Evolutionary conservation across 2,329 filamentous ascomycete species (phyloP).

Genomic region (Fusarium phyllophilum): DNA sequence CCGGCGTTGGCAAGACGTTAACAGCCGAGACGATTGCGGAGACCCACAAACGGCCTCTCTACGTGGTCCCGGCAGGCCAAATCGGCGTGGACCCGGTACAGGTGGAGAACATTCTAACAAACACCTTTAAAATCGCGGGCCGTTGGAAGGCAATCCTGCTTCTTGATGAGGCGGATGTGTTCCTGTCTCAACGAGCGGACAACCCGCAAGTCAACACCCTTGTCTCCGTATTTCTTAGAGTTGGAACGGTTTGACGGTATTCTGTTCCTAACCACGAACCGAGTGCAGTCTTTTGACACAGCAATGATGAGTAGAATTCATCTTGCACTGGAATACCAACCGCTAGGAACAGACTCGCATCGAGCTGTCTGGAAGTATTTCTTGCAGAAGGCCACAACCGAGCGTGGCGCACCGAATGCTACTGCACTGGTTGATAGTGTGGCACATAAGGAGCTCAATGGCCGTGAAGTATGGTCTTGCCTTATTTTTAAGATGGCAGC

Average conservation of each 20-base stretch:
- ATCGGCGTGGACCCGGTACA: not conserved
- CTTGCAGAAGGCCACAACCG: not conserved
- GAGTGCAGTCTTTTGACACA: not conserved
- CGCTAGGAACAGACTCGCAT: not conserved
- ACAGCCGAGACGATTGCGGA: not conserved
- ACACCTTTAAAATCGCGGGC: not conserved
- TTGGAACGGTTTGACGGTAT: not conserved
- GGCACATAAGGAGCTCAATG: not conserved
- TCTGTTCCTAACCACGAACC: not conserved
- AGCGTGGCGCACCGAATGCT: not conserved
- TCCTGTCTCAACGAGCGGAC: not conserved
- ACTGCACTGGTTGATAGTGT: not conserved
- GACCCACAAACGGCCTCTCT: not conserved
- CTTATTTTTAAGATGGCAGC: not conserved
- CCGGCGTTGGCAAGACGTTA: not conserved
- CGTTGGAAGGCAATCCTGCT: not conserved
- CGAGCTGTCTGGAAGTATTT: not conserved
- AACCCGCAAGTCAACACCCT: not conserved
- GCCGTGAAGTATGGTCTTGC: not conserved
- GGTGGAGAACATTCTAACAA: not conserved
- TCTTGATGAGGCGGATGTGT: not conserved
- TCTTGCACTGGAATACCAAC: not conserved
- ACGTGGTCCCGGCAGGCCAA: not conserved
- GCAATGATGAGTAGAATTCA: not conserved
- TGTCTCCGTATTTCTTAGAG: not conserved